Base-by-base conservation (phyloP, 2,329 filamentous ascomycete species). In the Chaetoscypha palmicola region DNA sequence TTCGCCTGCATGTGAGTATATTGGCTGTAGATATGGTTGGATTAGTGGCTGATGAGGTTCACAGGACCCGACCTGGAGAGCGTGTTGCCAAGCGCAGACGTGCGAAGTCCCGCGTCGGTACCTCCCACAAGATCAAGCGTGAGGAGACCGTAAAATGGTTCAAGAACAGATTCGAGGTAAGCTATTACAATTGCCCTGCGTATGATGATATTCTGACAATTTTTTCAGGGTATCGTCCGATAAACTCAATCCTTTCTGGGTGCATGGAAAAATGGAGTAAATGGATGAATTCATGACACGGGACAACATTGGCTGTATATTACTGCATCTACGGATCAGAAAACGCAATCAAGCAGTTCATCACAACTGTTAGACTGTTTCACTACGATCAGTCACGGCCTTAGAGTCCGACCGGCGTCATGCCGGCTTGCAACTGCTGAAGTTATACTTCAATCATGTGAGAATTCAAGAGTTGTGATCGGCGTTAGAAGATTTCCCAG, bases 81-180 rank as follows among this genome's bases (percentile, higher is more conserved):
- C 90, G 92, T 70, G 88, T 98, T 68, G 85, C 87, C 70, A 91
- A 89, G 78, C 89, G 92, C 68, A 85, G 91, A 70, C 88, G 91
- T 66, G 81, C 76, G 75, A 86, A 94, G 81, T 77, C 81, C 76
- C 79, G 72, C 65, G 83, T 98, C 67, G 92, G 92, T 67, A 68
- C 86, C 66, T 77, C 72, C 72, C 92, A 98, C 86, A 81, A 82
- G 68, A 95, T 98, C 82, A 87, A 81, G 81, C 85, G 89, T 67
- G 73, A 80, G 57, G 92, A 98, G 82, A 96, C 90, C 66, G 74
- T 97, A 76, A 94, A 90, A 79, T 98, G 92, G 92, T 98, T 85
- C 79, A 86, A 86, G 79, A 81, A 55, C 47, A 47, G 58, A 45
- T 61, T 61, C 52, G 58, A 61, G 51, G 50, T 53, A 44, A 35